phyloP scores from a whole-genome alignment of 2,329 filamentous ascomycete genomes.

The Sarocladium kiliense region DNA sequence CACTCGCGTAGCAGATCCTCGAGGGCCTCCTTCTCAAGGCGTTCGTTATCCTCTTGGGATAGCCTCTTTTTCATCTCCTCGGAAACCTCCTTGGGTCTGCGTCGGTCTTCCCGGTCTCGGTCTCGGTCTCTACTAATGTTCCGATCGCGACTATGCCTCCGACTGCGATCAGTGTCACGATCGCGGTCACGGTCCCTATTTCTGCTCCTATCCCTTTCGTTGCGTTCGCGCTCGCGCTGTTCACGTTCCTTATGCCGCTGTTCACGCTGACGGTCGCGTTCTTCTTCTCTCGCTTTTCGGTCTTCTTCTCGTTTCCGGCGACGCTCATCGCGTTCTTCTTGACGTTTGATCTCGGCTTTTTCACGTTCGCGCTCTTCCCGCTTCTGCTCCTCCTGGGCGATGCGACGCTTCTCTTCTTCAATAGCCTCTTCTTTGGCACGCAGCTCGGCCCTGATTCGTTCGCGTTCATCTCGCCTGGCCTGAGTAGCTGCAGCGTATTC shows the following conservation, averaged over 20 bases:
- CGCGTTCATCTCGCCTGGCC: constrained; percentile 53
- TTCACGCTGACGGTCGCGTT: constrained; percentile 35
- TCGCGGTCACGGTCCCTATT: constrained; percentile 28
- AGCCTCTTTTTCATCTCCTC: constrained; percentile 48
- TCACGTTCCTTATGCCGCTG: constrained; percentile 34
- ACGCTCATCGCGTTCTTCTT: constrained; percentile 45
- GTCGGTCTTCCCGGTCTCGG: constrained; percentile 25
- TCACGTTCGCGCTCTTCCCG: constrained; percentile 43
- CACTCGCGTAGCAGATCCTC: constrained; percentile 52
- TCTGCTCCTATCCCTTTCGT: constrained; percentile 22
- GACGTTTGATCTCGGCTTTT: constrained; percentile 43
- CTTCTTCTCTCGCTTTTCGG: constrained; percentile 48
- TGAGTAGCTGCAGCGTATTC: constrained; percentile 67
- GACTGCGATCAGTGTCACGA: constrained; percentile 31
- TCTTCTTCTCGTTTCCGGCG: constrained; percentile 47
- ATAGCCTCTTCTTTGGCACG: constrained; percentile 54
- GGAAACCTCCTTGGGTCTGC: constrained; percentile 29
- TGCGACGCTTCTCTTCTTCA: constrained; percentile 56
- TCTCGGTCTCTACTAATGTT: constrained; percentile 22
- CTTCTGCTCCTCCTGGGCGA: constrained; percentile 52
- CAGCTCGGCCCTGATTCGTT: constrained; percentile 55
- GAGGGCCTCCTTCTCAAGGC: constrained; percentile 53
- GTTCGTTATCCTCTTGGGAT: constrained; percentile 52
- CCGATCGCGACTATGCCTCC: constrained; percentile 28
- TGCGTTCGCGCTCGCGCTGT: constrained; percentile 30